phyloP scores from a whole-genome alignment of 495 filamentous ascomycete genomes.

The Aspergillus asperescens region DNA sequence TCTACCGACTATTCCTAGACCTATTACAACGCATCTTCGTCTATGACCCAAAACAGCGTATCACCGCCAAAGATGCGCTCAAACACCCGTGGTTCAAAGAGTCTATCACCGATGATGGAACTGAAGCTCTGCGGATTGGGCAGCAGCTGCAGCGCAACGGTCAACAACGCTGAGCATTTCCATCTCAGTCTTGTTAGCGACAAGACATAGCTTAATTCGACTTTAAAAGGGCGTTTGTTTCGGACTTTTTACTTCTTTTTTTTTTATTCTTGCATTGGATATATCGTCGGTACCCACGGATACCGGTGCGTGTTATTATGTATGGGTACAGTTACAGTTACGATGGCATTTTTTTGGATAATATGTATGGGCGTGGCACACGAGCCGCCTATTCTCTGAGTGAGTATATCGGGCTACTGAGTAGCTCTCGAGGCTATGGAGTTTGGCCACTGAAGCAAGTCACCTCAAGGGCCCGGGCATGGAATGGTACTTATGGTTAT shows the following conservation, averaged over 20 bases:
- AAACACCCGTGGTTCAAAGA: slow-evolving; percentile 95
- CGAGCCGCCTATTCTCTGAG: slow-evolving; percentile 12
- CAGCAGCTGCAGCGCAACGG: slow-evolving; percentile 30
- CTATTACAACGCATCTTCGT: slow-evolving; percentile 87
- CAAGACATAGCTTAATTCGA: neutral
- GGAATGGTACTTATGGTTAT: too few species aligned
- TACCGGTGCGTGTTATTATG: slow-evolving; percentile 11
- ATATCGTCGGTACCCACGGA: slow-evolving; percentile 11
- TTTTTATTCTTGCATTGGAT: slow-evolving; percentile 12
- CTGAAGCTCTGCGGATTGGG: slow-evolving; percentile 76
- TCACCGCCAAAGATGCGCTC: slow-evolving; percentile 86
- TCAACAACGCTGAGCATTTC: slow-evolving; percentile 16
- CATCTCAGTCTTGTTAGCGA: neutral
- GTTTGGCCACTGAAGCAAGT: slow-evolving; percentile 1
- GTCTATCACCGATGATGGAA: slow-evolving; percentile 79
- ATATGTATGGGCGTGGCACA: slow-evolving; percentile 27
- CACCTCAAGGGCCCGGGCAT: neutral
- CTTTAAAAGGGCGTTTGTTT: slow-evolving; percentile 4
- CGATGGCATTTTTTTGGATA: slow-evolving; percentile 34
- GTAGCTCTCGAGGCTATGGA: slow-evolving; percentile 3
- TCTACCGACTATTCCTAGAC: slow-evolving; percentile 82
- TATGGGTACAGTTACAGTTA: slow-evolving; percentile 26
- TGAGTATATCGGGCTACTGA: slow-evolving; percentile 19
- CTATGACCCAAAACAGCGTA: slow-evolving; percentile 84
- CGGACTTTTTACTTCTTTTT: neutral